These are phyloP conservation scores for Silene uniflora DNA, from an alignment of 148 eudicot genomes.

Conservation along the genomic window DNA sequence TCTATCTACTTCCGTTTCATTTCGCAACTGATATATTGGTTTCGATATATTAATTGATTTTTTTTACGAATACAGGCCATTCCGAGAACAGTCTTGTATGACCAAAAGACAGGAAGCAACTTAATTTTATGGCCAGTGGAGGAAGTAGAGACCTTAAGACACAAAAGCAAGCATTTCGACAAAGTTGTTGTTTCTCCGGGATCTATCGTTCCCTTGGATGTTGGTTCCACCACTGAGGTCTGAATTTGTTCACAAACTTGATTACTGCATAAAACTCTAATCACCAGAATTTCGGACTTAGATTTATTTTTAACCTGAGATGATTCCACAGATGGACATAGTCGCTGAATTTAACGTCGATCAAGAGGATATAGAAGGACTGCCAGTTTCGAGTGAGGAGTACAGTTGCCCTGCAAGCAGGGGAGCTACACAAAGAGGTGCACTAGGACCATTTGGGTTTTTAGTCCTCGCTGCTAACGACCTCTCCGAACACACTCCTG, in stretches of 20 bases:
- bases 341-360: slow-evolving; percentile 56
- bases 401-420: slow-evolving; percentile 44
- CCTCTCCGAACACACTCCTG: slow-evolving; percentile 53
- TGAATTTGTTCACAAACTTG: background rate
- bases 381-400: slow-evolving; percentile 28
- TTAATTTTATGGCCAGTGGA: slow-evolving; percentile 61
- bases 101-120: slow-evolving; percentile 46
- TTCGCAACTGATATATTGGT: background rate
- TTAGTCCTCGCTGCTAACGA: slow-evolving; percentile 36
- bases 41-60: background rate
- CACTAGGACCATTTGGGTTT: slow-evolving; percentile 72
- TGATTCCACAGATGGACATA: slow-evolving; percentile 49
- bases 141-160: slow-evolving; percentile 49
- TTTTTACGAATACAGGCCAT: slow-evolving; percentile 24
- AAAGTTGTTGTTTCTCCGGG: slow-evolving; percentile 40
- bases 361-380: slow-evolving; percentile 30
- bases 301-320: background rate
- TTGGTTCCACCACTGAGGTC: slow-evolving; percentile 44
- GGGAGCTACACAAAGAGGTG: slow-evolving; percentile 57
- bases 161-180: slow-evolving; percentile 29
- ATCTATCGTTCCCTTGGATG: slow-evolving; percentile 42
- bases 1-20: background rate
- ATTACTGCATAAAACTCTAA: background rate
- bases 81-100: slow-evolving; percentile 51
- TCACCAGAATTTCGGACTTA: background rate